Percentiles rank a stretch among this genome's conserved stretches.
Evolutionary conservation across 148 eudicot species (phyloP).

Genomic region (Rhododendron ovatum): DNA sequence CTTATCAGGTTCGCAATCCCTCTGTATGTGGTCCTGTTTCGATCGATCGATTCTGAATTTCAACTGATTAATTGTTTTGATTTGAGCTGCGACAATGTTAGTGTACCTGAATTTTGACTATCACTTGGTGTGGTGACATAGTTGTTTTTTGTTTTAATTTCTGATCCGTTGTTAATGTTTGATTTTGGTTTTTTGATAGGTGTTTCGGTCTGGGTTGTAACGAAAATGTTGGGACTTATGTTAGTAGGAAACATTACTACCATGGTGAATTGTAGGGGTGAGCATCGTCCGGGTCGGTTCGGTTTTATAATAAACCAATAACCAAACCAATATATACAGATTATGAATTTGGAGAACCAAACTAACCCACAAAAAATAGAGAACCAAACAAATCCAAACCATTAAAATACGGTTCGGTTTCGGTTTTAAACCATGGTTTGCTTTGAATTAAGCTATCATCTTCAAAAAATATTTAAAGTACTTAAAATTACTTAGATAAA

Average conservation of each 20-base stretch:
- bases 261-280: neutral
- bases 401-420: too few relatives aligned
- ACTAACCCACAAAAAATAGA: too few relatives aligned
- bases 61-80: neutral
- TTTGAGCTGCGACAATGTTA: neutral
- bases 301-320: too few relatives aligned
- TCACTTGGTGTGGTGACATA: neutral
- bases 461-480: too few relatives aligned
- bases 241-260: neutral
- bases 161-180: neutral
- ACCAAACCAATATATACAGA: too few relatives aligned
- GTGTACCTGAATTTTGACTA: neutral
- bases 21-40: neutral
- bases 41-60: neutral
- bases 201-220: neutral
- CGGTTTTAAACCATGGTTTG: too few relatives aligned
- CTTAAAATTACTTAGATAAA: too few relatives aligned
- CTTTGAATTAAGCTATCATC: too few relatives aligned
- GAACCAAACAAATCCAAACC: too few relatives aligned
- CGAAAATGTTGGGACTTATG: neutral
- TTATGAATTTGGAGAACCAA: too few relatives aligned
- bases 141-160: neutral
- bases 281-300: too few relatives aligned
- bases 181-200: neutral
- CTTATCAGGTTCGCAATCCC: constrained; percentile 52